These are phyloP conservation scores for Aureobasidium sp. DNA, from an alignment of 2,329 filamentous ascomycete genomes.

Conservation along the genomic window DNA sequence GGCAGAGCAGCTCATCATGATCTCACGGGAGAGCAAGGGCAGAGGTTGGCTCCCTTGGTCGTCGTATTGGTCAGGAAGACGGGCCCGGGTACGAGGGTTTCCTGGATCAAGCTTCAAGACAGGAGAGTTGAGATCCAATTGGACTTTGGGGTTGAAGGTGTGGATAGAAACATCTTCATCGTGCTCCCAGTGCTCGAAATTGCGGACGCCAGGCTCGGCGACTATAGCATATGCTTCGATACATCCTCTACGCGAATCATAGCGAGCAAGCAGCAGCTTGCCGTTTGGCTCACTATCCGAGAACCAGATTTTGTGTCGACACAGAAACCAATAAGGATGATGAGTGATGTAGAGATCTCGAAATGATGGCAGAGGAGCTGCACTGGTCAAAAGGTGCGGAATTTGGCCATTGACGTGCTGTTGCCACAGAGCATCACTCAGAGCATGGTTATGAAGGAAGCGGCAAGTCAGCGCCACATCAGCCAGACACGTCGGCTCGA, in stretches of 20 bases:
- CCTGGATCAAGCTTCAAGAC: slow-evolving; percentile 43
- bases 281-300: slow-evolving; percentile 66
- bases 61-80: slow-evolving; percentile 14
- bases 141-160: slow-evolving; percentile 62
- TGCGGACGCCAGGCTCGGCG: slow-evolving; percentile 52
- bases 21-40: slow-evolving; percentile 38
- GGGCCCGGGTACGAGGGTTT: slow-evolving; percentile 20
- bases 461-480: slow-evolving; percentile 56
- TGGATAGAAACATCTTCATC: slow-evolving; percentile 63
- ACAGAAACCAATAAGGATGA: slow-evolving; percentile 78
- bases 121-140: slow-evolving; percentile 68
- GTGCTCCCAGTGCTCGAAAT: slow-evolving; percentile 57
- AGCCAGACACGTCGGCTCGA: slow-evolving; percentile 59
- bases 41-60: slow-evolving; percentile 19
- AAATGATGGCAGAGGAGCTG: slow-evolving; percentile 57
- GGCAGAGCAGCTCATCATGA: slow-evolving; percentile 41
- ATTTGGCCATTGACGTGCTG: slow-evolving; percentile 62
- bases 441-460: slow-evolving; percentile 50
- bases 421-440: slow-evolving; percentile 66
- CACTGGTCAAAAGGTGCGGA: slow-evolving; percentile 47
- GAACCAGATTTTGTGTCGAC: slow-evolving; percentile 79
- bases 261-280: slow-evolving; percentile 68
- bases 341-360: slow-evolving; percentile 66
- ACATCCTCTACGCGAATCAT: slow-evolving; percentile 62
- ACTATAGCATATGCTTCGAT: slow-evolving; percentile 77